phyloP scores from a whole-genome alignment of 495 filamentous ascomycete species.

The Bathelium albidoporum region DNA sequence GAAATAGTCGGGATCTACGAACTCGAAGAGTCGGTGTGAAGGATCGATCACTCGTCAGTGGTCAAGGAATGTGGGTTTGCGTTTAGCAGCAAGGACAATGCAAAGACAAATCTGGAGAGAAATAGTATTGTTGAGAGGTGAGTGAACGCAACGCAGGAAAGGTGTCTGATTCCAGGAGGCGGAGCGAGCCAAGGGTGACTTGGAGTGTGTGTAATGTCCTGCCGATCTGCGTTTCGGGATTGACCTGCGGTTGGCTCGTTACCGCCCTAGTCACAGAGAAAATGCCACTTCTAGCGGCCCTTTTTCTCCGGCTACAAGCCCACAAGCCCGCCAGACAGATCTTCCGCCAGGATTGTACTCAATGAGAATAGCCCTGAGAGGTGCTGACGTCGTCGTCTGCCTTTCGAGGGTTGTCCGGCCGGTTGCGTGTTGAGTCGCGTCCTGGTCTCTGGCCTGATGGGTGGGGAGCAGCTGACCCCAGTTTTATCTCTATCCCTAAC shows the following conservation, averaged over 20 bases:
- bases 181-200: neutral
- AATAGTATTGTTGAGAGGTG: too few relatives aligned
- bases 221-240: constrained; percentile 3
- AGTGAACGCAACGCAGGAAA: neutral
- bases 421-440: neutral
- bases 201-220: neutral
- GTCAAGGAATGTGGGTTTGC: too few relatives aligned
- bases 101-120: too few relatives aligned
- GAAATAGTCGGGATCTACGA: too few relatives aligned
- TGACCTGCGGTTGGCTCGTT: neutral
- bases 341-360: neutral
- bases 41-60: too few relatives aligned
- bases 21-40: too few relatives aligned
- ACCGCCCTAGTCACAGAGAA: neutral
- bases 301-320: too few relatives aligned
- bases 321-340: neutral
- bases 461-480: too few relatives aligned
- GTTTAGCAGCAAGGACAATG: neutral
- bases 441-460: too few relatives aligned
- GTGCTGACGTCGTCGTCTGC: neutral
- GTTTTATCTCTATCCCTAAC: neutral
- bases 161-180: neutral
- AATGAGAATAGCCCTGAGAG: neutral
- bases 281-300: too few relatives aligned
- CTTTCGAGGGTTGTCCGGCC: neutral